A percentile compares a stretch with the other conserved stretches of the same genome.
Evolutionary conservation across 2,329 filamentous ascomycete genomes (phyloP).

Genomic region (Fusarium sacchari): DNA sequence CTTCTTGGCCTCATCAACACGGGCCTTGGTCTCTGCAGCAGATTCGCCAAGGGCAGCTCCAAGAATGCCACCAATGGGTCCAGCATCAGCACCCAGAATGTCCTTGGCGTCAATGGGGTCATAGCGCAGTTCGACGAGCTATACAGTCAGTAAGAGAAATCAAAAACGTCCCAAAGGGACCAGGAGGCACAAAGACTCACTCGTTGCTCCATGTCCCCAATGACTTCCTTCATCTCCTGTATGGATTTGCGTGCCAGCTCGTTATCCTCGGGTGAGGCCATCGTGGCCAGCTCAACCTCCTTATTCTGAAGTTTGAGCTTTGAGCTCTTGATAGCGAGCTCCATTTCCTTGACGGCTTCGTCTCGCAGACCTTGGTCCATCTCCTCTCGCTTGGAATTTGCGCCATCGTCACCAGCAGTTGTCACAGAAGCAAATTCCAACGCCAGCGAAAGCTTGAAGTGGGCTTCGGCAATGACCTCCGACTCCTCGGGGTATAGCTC

Average conservation of each 20-base stretch:
- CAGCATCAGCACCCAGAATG: conserved; percentile 52
- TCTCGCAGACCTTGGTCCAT: conserved; percentile 76
- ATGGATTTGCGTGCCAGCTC: conserved; percentile 71
- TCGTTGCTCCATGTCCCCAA: conserved; percentile 81
- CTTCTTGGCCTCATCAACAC: conserved; percentile 77
- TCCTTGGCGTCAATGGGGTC: conserved; percentile 60
- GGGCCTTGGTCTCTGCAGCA: conserved; percentile 67
- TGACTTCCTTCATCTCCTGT: conserved; percentile 78
- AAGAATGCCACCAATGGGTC: conserved; percentile 67
- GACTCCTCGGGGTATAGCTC: conserved; percentile 83
- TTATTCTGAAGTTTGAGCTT: conserved; percentile 76
- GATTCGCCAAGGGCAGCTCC: conserved; percentile 72
- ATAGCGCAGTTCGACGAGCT: conserved; percentile 75
- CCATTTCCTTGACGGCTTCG: conserved; percentile 76
- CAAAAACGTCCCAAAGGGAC: background rate
- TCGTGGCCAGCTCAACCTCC: conserved; percentile 71
- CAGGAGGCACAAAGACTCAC: conserved; percentile 56
- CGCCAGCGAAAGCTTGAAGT: conserved; percentile 95
- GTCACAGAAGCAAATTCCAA: conserved; percentile 92
- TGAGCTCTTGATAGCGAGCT: conserved; percentile 78
- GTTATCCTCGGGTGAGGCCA: conserved; percentile 73
- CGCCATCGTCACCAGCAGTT: conserved; percentile 61
- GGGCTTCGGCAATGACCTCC: conserved; percentile 89
- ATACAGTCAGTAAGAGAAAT: background rate
- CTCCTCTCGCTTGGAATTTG: conserved; percentile 56